Evolutionary conservation across 2,329 filamentous ascomycete genomes (phyloP).

Genomic region (Nectriaceae sp.): DNA sequence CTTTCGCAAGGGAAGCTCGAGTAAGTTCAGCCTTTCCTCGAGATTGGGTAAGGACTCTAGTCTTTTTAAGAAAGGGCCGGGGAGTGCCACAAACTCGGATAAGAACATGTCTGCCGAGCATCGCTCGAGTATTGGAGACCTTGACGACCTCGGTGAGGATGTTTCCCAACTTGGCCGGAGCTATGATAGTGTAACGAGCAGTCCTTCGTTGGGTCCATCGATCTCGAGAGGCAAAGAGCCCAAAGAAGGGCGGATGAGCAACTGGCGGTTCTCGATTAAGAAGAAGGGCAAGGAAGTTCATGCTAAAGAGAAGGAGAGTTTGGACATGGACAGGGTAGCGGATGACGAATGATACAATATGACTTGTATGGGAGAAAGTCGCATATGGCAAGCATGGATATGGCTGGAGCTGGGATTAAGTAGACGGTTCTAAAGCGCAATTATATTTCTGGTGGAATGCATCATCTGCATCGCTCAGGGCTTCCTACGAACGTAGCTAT

Average conservation of each 20-base stretch:
- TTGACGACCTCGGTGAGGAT: slow-evolving; percentile 54
- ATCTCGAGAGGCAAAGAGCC: slow-evolving; percentile 43
- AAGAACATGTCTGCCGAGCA: slow-evolving; percentile 55
- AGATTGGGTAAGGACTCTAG: slow-evolving; percentile 55
- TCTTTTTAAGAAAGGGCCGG: slow-evolving; percentile 60
- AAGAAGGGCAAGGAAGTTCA: slow-evolving; percentile 56
- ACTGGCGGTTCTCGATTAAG: slow-evolving; percentile 60
- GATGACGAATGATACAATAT: slow-evolving; percentile 29
- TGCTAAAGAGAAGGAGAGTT: slow-evolving; percentile 52
- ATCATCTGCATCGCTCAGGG: no score
- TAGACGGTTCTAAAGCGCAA: no score
- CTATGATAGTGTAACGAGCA: slow-evolving; percentile 58
- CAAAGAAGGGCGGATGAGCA: slow-evolving; percentile 51
- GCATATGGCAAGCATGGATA: no score
- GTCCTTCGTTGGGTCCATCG: slow-evolving; percentile 55
- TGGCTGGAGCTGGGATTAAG: no score
- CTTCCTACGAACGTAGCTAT: no score
- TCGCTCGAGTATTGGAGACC: slow-evolving; percentile 59
- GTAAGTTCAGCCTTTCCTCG: slow-evolving; percentile 65
- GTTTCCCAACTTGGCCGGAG: slow-evolving; percentile 47
- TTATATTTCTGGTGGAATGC: no score
- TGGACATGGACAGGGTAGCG: slow-evolving; percentile 49
- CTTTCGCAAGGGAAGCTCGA: slow-evolving; percentile 65
- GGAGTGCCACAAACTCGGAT: slow-evolving; percentile 59
- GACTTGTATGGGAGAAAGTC: no score